A percentile compares a stretch with the other conserved stretches of the same genome.
Conservation (phyloP, 2,329 filamentous ascomycete species). For the Ceratocystis papillata region DNA sequence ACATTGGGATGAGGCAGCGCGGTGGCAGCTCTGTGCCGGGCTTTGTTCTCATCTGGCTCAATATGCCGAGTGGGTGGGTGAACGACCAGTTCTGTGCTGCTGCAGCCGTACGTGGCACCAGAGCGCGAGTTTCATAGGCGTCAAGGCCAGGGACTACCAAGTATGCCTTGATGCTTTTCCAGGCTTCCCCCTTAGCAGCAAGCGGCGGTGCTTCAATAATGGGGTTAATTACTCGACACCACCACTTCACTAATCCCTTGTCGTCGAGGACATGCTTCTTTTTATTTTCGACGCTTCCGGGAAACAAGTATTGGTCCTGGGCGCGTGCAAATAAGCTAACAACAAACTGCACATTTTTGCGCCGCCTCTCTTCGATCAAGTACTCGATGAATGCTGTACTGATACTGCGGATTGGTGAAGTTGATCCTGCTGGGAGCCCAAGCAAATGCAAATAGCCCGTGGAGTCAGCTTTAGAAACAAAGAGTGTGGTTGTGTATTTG, state of each 20-base stretch:
- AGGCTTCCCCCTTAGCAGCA: conserved; percentile 28
- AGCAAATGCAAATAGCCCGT: conserved; percentile 72
- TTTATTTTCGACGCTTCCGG: conserved; percentile 72
- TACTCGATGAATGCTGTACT: conserved; percentile 65
- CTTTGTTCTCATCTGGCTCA: conserved; percentile 52
- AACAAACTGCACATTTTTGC: conserved; percentile 56
- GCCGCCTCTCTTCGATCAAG: conserved; percentile 56
- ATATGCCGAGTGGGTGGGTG: conserved; percentile 56
- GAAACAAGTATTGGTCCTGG: conserved; percentile 90
- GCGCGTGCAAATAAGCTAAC: conserved; percentile 86
- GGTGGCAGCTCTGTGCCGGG: conserved; percentile 53
- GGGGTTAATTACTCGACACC: conserved; percentile 78
- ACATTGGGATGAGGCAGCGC: conserved; percentile 75
- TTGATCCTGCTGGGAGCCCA: conserved; percentile 48
- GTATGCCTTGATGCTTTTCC: conserved; percentile 57
- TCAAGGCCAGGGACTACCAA: conserved; percentile 82
- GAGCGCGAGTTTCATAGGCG: conserved; percentile 63
- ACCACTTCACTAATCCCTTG: conserved; percentile 83
- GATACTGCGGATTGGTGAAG: conserved; percentile 64
- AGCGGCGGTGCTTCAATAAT: conserved; percentile 45
- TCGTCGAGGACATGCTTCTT: conserved; percentile 90
- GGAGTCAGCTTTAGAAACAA: conserved; percentile 94
- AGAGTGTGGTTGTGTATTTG: conserved; percentile 68
- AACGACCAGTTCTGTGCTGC: conserved; percentile 54
- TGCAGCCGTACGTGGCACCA: conserved; percentile 49